Conservation (phyloP, 768 basidiomycete species). For the Naematelia aurantialba region DNA sequence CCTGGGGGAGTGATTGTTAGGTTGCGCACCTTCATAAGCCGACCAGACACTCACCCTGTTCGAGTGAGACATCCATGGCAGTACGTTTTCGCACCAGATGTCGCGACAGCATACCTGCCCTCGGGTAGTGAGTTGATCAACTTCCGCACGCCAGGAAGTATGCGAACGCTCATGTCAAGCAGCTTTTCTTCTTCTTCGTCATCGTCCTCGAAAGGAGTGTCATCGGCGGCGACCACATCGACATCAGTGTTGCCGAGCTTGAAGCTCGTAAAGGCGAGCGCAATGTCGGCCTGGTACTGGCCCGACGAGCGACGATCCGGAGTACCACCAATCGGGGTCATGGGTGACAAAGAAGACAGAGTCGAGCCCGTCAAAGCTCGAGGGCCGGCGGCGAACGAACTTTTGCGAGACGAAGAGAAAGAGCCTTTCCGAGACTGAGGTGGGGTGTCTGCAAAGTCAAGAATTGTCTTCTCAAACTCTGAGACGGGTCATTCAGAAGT, state of each 20-base stretch:
- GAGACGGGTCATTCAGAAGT: too few relatives aligned
- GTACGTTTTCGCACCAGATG: slow-evolving; percentile 69
- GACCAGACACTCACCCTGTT: slow-evolving; percentile 7
- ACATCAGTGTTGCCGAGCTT: slow-evolving; percentile 6
- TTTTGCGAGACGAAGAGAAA: slow-evolving; percentile 7
- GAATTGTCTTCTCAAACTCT: slow-evolving; percentile 35
- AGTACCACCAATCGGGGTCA: slow-evolving; percentile 21
- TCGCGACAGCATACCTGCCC: slow-evolving; percentile 68
- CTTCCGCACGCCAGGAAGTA: slow-evolving; percentile 65
- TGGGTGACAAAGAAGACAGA: slow-evolving; percentile 19
- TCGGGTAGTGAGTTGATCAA: slow-evolving; percentile 65
- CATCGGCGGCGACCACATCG: slow-evolving; percentile 12
- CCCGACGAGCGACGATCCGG: slow-evolving; percentile 9
- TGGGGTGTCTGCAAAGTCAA: slow-evolving; percentile 35
- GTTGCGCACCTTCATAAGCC: slow-evolving; percentile 40
- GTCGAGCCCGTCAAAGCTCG: slow-evolving; percentile 4
- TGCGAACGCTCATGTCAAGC: slow-evolving; percentile 54
- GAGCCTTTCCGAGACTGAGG: slow-evolving; percentile 25
- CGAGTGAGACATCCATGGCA: slow-evolving; percentile 51
- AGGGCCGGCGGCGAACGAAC: not conserved
- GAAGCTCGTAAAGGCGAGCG: slow-evolving; percentile 16
- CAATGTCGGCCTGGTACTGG: slow-evolving; percentile 3
- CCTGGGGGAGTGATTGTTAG: slow-evolving; percentile 42
- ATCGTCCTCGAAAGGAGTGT: slow-evolving; percentile 21
- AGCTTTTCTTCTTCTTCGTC: slow-evolving; percentile 24